Evolutionary conservation across 192 early-diverging fungal species (phyloP), one percentile per base, ranked within the genome.

Genomic region (Jimgerdemannia lactiflua): DNA sequence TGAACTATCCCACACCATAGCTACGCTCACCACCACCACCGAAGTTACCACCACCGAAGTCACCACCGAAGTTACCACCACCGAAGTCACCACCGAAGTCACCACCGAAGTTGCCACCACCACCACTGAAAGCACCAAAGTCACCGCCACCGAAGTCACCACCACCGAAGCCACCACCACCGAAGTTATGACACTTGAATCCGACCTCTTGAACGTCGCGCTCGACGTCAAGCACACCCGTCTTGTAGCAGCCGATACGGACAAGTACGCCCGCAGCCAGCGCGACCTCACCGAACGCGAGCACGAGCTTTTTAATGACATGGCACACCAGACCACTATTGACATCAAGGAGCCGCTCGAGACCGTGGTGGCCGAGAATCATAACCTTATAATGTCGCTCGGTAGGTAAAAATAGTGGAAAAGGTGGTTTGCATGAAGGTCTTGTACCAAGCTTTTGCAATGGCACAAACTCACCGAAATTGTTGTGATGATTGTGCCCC

Each of bases 241-340:
- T 19, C 41, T 40, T 0, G 49, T 19, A 39, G 65, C 70, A n/a
- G 44, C 71, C 42, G 75, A 82, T 70, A 70, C 18, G 18, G 74
- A 71, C 3, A 78, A 74, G 40, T 82, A 82, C 40, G 78, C 77
- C 3, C 65, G 67, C n/a, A 82, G 69, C 18, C 74, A 74, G 18
- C 77, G 81, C 4, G 43, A 65, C 2, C 20, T 82, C 3, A 66
- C 75, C 3, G 40, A 43, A 4, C 77, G 67, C 17, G 80, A 81
- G 54, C 70, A 63, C 11, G 42, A 72, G n/a, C 54, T 75, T 3
- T 73, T 80, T 71, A 43, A 39, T 39, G 54, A 42, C 4, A 59
- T 80, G 54, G 69, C 76, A 29, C 71, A 70, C 19, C 44, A 71
- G 4, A 39, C 64, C 39, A 41, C 72, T 18, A 65, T 65, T 17